Base-by-base conservation (phyloP, 805 yeast species). In the Saccharomycopsis sp. region DNA sequence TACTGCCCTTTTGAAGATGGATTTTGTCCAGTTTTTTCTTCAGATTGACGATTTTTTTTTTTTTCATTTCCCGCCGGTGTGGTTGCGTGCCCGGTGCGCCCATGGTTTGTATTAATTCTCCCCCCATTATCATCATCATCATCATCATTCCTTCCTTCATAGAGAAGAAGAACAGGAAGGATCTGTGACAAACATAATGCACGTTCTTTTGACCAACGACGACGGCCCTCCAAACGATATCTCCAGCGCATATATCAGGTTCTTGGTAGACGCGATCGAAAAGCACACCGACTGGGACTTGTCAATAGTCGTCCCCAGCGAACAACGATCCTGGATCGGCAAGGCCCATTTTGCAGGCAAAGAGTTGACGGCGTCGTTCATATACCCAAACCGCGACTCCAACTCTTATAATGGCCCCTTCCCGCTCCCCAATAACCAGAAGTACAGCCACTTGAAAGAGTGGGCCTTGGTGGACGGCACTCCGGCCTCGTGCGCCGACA, bases 321-420 rank as follows among this genome's bases (percentile, higher is more conserved):
- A 77, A 39, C 94, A 85, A 51, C 63, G 92, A 52, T 88, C 96
- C 10, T 92, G 98, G 98, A 89, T 87, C 43, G 96, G 96, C 27
- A 92, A 92, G 59, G 97, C 98, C 4, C 96, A 88, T 64, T 77
- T 92, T 53, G 94, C 94, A 0, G 89, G 86, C 5, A 69, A 72
- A 48, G 70, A 74, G 20, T 63, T 81, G 30, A 62, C 73, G 2
- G 73, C 81, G 1, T 65, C 73, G 2, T 83, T 75, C 54, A 65
- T 80, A n/a, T 83, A 83, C 52, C 70, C 82, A 15, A 67, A 73
- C 1, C 58, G 65, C 12, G 55, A 60, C 15, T 77, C 68, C 43
- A 75, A 69, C 55, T 63, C 66, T 15, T 85, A 57, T 57, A 67
- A 63, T 52, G 96, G 94, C 0, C 94, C 92, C 0, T 82, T 73